Conservation (phyloP, 768 basidiomycete species). For the Hydnomerulius pinastri region DNA sequence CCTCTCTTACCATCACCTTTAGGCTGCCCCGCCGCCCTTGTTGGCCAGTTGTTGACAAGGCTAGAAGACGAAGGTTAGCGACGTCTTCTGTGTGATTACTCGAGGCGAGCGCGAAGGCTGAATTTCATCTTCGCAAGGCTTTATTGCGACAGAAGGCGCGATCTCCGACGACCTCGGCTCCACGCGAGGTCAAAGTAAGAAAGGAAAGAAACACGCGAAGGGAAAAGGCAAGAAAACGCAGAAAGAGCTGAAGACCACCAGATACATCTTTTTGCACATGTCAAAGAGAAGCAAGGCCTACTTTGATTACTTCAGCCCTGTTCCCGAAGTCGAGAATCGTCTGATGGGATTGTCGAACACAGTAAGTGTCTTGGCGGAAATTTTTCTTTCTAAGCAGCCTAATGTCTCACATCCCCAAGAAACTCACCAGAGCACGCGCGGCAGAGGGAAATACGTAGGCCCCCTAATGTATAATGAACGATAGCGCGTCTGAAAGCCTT, state of each 20-base stretch:
- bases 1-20: slow-evolving; percentile 11
- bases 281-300: slow-evolving; percentile 50
- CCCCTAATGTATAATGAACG: background rate
- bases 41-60: slow-evolving; percentile 64
- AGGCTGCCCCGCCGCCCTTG: slow-evolving; percentile 57
- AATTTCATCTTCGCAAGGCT: slow-evolving; percentile 43
- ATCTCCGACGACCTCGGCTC: slow-evolving; percentile 52
- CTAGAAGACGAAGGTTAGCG: slow-evolving; percentile 68
- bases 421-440: slow-evolving; percentile 9
- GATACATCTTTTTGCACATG: slow-evolving; percentile 57
- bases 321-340: slow-evolving; percentile 56
- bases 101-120: slow-evolving; percentile 3
- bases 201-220: slow-evolving; percentile 44
- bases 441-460: slow-evolving; percentile 17
- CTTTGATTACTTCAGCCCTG: slow-evolving; percentile 69
- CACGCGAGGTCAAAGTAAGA: slow-evolving; percentile 38
- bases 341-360: slow-evolving; percentile 61
- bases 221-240: slow-evolving; percentile 42
- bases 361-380: slow-evolving; percentile 38
- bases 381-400: background rate
- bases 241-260: slow-evolving; percentile 55
- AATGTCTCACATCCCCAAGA: slow-evolving; percentile 1
- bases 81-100: background rate
- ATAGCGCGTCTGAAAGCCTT: background rate
- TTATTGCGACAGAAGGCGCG: slow-evolving; percentile 53